Conservation (phyloP, 345 rosid genomes). For the Syzygium grande region DNA sequence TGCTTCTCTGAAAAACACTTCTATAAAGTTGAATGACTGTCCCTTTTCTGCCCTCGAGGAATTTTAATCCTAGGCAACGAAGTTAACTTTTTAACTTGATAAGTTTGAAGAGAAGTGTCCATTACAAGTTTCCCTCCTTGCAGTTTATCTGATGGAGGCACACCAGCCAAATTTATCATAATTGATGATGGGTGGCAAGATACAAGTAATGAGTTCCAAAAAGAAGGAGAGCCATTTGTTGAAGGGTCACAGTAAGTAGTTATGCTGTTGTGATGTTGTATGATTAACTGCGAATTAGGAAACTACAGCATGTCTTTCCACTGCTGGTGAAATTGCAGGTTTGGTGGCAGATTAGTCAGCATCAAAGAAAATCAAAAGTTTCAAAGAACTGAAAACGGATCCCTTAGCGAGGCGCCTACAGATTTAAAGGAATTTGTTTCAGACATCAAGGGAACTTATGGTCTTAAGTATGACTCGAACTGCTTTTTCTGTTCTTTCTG, state of each 20-base stretch:
- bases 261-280: background rate
- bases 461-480: conserved; percentile 27
- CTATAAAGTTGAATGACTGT: background rate
- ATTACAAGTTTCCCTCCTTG: background rate
- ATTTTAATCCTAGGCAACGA: background rate
- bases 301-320: background rate
- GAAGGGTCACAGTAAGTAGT: conserved; percentile 44
- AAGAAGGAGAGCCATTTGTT: conserved; percentile 36
- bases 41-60: background rate
- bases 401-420: conserved; percentile 10
- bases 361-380: conserved; percentile 41
- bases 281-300: background rate
- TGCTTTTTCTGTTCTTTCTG: background rate
- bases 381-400: conserved; percentile 14
- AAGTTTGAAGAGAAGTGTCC: background rate
- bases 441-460: conserved; percentile 29
- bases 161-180: conserved; percentile 44
- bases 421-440: conserved; percentile 43
- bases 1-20: background rate
- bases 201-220: conserved; percentile 40
- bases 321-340: conserved; percentile 23
- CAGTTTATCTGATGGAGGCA: conserved; percentile 51
- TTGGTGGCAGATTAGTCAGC: conserved; percentile 46
- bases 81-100: background rate
- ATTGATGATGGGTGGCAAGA: conserved; percentile 69